These are phyloP conservation scores for Metschnikowia santaceciliae DNA, from an alignment of 805 yeast genomes.

Conservation along the genomic window DNA sequence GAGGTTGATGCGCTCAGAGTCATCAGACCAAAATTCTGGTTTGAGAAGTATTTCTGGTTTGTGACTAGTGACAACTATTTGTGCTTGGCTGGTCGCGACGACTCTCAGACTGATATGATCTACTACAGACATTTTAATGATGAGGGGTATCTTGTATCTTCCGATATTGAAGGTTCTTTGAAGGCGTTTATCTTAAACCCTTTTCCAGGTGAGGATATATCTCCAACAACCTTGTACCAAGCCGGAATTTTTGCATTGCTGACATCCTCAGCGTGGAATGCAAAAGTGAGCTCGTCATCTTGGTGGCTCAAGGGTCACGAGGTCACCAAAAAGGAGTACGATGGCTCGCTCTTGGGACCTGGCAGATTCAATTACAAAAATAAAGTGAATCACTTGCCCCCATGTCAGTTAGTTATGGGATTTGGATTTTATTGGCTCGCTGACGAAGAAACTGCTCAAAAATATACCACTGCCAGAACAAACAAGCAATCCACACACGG, in stretches of 20 bases:
- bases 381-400: conserved; percentile 60
- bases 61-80: conserved; percentile 85
- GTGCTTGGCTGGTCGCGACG: conserved; percentile 83
- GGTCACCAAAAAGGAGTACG: conserved; percentile 66
- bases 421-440: conserved; percentile 74
- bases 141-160: conserved; percentile 67
- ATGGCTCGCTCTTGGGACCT: conserved; percentile 52
- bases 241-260: conserved; percentile 85
- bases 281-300: conserved; percentile 74
- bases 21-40: conserved; percentile 76
- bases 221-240: conserved; percentile 84
- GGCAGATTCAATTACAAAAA: conserved; percentile 58
- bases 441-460: conserved; percentile 50
- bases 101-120: conserved; percentile 72
- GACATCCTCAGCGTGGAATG: conserved; percentile 85
- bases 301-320: conserved; percentile 77
- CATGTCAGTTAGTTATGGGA: conserved; percentile 88
- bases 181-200: conserved; percentile 83
- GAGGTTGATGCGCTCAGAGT: conserved; percentile 50
- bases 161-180: conserved; percentile 70
- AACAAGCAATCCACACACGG: conserved; percentile 37
- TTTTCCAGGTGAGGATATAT: conserved; percentile 60
- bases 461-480: conserved; percentile 24
- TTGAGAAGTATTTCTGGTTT: conserved; percentile 94
- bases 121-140: conserved; percentile 72